These are phyloP conservation scores for Mallotus repandus DNA, from an alignment of 441 rosid genomes.

Conservation along the genomic window DNA sequence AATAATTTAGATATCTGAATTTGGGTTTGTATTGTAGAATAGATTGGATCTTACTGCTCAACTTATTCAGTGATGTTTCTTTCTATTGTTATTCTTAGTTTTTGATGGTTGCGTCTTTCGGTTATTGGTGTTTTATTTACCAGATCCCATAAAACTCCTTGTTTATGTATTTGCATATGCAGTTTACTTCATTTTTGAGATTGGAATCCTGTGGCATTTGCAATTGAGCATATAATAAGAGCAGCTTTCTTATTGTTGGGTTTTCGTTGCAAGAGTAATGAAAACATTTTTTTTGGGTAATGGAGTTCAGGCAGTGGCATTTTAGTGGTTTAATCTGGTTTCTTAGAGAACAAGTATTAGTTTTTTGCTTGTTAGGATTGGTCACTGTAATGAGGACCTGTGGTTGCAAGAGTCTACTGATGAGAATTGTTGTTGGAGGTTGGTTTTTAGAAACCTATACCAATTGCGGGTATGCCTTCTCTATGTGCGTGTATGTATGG, in stretches of 20 bases:
- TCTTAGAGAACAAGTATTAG: conserved; percentile 15
- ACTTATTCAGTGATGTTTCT: conserved; percentile 11
- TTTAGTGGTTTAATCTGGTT: conserved; percentile 4
- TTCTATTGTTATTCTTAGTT: background rate
- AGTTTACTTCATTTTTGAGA: conserved; percentile 9
- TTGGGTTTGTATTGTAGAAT: background rate
- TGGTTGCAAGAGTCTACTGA: background rate
- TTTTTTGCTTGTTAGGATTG: background rate
- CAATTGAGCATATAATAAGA: background rate
- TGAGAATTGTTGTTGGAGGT: background rate
- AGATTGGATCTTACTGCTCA: conserved; percentile 34
- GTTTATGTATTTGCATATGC: conserved; percentile 1
- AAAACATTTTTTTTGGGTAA: background rate
- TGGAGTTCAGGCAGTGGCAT: background rate
- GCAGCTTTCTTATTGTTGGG: background rate
- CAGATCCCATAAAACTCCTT: conserved; percentile 11
- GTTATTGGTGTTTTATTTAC: conserved; percentile 8
- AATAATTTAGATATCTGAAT: conserved; percentile 13
- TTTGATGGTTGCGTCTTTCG: conserved; percentile 15
- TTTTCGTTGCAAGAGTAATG: background rate
- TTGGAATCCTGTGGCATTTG: background rate
- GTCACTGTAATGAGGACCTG: background rate
- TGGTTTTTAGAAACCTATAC: background rate
- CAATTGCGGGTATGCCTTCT: background rate
- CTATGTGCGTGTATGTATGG: background rate